Percentiles rank a stretch among this genome's conserved stretches.
Conservation (phyloP, 768 basidiomycete species). For the Russula sp. region DNA sequence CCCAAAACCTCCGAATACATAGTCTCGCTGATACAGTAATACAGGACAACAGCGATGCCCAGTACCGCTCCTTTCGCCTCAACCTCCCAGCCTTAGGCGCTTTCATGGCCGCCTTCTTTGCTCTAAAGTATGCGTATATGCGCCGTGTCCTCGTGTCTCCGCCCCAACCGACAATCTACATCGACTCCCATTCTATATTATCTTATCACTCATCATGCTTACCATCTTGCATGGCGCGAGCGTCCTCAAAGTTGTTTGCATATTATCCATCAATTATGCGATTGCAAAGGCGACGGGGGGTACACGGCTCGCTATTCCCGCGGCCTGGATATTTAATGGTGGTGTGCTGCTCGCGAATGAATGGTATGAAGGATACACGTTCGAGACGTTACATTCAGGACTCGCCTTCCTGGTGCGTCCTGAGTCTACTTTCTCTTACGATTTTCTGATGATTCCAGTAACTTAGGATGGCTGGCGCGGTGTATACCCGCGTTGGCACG, state of each 20-base stretch:
- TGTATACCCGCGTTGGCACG: constrained; percentile 86
- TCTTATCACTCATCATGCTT: constrained; percentile 64
- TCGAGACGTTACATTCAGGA: constrained; percentile 51
- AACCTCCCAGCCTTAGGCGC: constrained; percentile 64
- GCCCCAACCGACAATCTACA: constrained; percentile 35
- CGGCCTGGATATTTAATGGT: constrained; percentile 79
- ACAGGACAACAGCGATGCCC: constrained; percentile 90
- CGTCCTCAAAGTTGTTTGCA: constrained; percentile 68
- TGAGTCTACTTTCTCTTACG: neutral
- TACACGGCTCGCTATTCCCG: constrained; percentile 47
- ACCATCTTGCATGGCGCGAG: constrained; percentile 78
- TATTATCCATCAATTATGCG: constrained; percentile 67
- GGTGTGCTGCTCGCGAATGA: constrained; percentile 76
- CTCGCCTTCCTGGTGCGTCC: constrained; percentile 60
- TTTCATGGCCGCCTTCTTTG: constrained; percentile 54
- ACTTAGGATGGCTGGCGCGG: constrained; percentile 64
- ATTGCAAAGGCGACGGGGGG: constrained; percentile 50
- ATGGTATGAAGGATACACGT: constrained; percentile 67
- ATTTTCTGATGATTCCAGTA: neutral
- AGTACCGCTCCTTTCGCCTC: constrained; percentile 84
- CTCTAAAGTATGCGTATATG: constrained; percentile 51
- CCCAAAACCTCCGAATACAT: neutral
- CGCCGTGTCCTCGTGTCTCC: constrained; percentile 32
- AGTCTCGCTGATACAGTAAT: neutral
- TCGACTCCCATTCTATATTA: constrained; percentile 56